A percentile compares a stretch with the other conserved stretches of the same genome.
Evolutionary conservation across 805 yeast species (phyloP).

Genomic region (Lachancea cidri): DNA sequence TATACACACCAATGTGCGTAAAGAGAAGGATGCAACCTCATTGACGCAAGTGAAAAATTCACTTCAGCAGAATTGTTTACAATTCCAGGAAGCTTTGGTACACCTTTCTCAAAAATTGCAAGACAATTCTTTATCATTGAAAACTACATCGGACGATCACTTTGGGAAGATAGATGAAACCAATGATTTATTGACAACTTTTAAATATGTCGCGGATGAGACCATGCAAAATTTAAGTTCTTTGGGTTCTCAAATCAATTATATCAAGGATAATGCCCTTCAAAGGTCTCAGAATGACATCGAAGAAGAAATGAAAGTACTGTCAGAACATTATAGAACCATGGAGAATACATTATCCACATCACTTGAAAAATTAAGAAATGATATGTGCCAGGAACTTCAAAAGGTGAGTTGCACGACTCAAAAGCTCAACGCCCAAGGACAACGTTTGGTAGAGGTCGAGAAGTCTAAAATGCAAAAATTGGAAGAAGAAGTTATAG

Average conservation of each 20-base stretch:
- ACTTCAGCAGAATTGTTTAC: neutral
- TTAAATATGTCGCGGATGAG: neutral
- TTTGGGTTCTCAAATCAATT: neutral
- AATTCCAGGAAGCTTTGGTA: neutral
- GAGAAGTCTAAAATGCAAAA: constrained; percentile 2
- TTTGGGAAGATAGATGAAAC: neutral
- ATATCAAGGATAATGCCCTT: neutral
- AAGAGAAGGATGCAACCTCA: neutral
- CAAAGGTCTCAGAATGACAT: neutral
- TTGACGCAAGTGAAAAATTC: neutral
- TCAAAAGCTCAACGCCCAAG: neutral
- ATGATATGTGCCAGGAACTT: neutral
- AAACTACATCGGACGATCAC: neutral
- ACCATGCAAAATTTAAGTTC: neutral
- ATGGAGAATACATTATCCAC: neutral
- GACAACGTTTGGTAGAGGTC: neutral
- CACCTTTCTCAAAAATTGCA: neutral
- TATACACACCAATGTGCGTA: neutral
- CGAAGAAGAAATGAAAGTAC: neutral
- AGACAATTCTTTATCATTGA: neutral
- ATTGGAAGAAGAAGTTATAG: constrained; percentile 10
- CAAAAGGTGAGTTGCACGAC: neutral
- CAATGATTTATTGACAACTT: neutral
- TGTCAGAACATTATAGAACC: neutral
- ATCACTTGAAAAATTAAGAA: neutral